A percentile compares a stretch with the other conserved stretches of the same genome.
phyloP scores from a whole-genome alignment of 306 rosid genomes.

The Quercus agrifolia region DNA sequence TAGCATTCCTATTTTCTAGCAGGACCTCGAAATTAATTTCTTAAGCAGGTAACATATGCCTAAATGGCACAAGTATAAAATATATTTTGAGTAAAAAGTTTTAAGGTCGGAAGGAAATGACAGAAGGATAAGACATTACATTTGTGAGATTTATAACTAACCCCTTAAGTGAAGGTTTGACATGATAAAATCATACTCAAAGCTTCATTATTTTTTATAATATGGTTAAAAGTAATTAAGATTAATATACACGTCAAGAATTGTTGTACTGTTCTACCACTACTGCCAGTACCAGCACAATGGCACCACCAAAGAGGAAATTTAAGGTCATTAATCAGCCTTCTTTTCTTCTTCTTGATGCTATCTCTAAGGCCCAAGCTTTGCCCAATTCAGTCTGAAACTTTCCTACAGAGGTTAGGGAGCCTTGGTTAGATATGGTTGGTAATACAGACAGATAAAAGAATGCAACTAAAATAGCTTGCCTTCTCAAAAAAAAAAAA shows the following conservation, averaged over 20 bases:
- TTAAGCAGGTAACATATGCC: no score
- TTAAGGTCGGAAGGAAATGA: no score
- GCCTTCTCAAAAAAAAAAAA: no score
- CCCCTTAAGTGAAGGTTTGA: not conserved
- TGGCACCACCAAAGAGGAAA: not conserved
- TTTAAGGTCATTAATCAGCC: slow-evolving; percentile 2
- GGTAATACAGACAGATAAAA: not conserved
- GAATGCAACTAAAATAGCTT: not conserved
- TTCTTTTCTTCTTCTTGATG: slow-evolving; percentile 57
- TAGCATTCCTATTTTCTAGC: no score
- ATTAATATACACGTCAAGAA: no score
- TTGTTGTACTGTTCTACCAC: no score
- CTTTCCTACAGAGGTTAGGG: slow-evolving; percentile 50
- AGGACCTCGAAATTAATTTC: no score
- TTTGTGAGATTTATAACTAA: not conserved
- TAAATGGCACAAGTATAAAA: no score
- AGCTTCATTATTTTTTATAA: not conserved
- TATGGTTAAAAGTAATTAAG: no score
- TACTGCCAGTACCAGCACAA: no score
- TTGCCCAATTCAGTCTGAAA: slow-evolving; percentile 84
- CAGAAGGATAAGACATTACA: no score
- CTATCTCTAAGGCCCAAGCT: slow-evolving; percentile 88
- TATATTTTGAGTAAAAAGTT: no score
- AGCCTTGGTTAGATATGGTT: not conserved
- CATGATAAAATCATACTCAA: not conserved